phyloP scores from a whole-genome alignment of 176 grass and related monocot genomes.

The Aegilops longissima region DNA sequence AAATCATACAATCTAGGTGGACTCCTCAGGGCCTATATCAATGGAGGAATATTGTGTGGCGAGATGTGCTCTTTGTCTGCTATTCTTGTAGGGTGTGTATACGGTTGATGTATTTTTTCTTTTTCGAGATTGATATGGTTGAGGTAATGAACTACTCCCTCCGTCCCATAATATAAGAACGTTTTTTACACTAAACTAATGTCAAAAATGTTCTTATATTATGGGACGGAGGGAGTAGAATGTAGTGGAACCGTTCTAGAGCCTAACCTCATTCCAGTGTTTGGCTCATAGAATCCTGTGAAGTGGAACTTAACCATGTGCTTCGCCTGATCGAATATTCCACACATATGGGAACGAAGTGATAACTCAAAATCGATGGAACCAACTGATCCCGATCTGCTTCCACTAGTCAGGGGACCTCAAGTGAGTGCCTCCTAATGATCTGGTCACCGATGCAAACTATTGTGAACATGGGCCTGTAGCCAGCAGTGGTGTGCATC shows the following conservation, averaged over 20 bases:
- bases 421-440: neutral
- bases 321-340: neutral
- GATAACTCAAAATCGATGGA: neutral
- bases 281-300: neutral
- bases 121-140: neutral
- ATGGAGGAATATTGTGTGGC: too few relatives aligned
- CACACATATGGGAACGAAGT: neutral
- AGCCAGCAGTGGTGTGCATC: neutral
- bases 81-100: too few relatives aligned
- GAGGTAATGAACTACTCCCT: neutral
- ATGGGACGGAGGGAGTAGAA: neutral
- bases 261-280: neutral
- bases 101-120: neutral
- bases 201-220: too few relatives aligned
- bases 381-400: neutral
- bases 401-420: neutral
- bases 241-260: neutral
- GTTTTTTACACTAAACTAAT: too few relatives aligned
- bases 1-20: neutral
- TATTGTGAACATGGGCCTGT: neutral
- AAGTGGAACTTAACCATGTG: neutral
- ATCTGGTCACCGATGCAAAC: neutral
- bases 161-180: too few relatives aligned
- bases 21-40: neutral
- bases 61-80: too few relatives aligned